These are phyloP conservation scores for Aspergillus sp. DNA, from an alignment of 2,329 filamentous ascomycete species.

Conservation along the genomic window DNA sequence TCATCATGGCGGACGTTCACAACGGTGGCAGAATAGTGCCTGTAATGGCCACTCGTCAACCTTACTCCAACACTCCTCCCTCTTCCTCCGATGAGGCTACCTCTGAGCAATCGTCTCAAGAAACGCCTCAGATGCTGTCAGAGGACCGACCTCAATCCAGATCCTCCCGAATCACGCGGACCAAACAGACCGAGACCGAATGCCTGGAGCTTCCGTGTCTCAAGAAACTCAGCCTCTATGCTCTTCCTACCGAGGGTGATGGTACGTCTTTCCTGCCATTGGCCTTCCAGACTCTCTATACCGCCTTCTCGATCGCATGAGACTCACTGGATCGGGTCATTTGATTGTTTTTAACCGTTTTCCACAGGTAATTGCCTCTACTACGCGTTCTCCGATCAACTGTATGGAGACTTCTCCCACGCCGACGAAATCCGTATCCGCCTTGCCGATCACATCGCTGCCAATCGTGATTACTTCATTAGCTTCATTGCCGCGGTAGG, in stretches of 20 bases:
- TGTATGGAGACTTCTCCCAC: slow-evolving; percentile 59
- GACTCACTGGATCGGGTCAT: background rate
- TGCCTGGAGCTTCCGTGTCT: slow-evolving; percentile 46
- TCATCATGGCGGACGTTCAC: slow-evolving; percentile 38
- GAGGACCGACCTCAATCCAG: slow-evolving; percentile 7
- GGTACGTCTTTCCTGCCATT: slow-evolving; percentile 46
- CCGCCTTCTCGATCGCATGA: too few species aligned
- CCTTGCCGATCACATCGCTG: slow-evolving; percentile 62
- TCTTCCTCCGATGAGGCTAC: slow-evolving; percentile 12
- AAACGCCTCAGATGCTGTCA: slow-evolving; percentile 10
- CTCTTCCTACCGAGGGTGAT: slow-evolving; percentile 58
- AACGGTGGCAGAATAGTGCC: slow-evolving; percentile 43
- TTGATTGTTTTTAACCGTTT: slow-evolving; percentile 19
- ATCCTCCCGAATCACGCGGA: slow-evolving; percentile 10
- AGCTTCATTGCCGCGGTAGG: slow-evolving; percentile 59
- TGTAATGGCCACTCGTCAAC: slow-evolving; percentile 32
- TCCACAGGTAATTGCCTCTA: slow-evolving; percentile 65
- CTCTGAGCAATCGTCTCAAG: slow-evolving; percentile 9
- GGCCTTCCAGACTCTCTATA: background rate
- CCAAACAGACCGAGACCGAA: slow-evolving; percentile 20
- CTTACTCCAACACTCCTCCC: slow-evolving; percentile 15
- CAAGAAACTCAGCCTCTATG: slow-evolving; percentile 56
- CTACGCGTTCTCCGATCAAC: slow-evolving; percentile 65
- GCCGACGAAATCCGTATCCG: slow-evolving; percentile 57
- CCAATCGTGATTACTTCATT: slow-evolving; percentile 61